phyloP scores from a whole-genome alignment of 2,329 filamentous ascomycete genomes.

The Penicillium sp. region DNA sequence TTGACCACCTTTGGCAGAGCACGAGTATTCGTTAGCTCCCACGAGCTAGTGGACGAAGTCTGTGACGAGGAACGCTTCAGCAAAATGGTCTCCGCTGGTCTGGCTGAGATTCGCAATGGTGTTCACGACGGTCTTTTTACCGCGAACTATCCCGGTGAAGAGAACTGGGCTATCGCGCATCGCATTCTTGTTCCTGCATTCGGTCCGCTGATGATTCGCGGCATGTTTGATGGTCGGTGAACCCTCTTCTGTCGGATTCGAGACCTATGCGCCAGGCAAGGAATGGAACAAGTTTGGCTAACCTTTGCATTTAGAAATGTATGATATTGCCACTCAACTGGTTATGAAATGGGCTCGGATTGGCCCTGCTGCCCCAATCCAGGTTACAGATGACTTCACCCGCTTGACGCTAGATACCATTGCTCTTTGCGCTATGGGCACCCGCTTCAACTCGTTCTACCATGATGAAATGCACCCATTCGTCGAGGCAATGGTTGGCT shows the following conservation, averaged over 20 bases:
- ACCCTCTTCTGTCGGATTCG: background rate
- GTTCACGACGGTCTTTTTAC: constrained; percentile 67
- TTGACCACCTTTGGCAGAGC: constrained; percentile 49
- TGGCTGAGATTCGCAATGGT: constrained; percentile 58
- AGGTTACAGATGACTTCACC: constrained; percentile 65
- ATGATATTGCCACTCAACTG: constrained; percentile 40
- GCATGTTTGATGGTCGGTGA: constrained; percentile 40
- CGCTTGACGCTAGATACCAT: constrained; percentile 71
- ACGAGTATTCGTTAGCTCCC: constrained; percentile 50
- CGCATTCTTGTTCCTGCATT: constrained; percentile 47
- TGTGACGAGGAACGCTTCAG: constrained; percentile 66
- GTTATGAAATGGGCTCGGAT: constrained; percentile 43
- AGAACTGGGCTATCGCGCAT: constrained; percentile 64
- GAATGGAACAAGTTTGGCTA: background rate
- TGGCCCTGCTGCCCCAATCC: constrained; percentile 57
- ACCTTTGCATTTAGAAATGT: constrained; percentile 30
- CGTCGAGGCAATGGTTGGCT: constrained; percentile 63
- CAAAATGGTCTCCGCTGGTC: constrained; percentile 53
- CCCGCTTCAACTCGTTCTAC: constrained; percentile 74
- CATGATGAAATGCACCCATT: constrained; percentile 67
- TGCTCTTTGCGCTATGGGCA: constrained; percentile 68
- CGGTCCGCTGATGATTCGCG: constrained; percentile 43
- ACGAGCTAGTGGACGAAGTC: constrained; percentile 59
- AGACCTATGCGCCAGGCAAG: background rate
- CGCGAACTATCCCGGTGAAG: constrained; percentile 42